These are phyloP conservation scores for Panicum miliaceum DNA, from an alignment of 176 grass and related monocot species.

Conservation along the genomic window DNA sequence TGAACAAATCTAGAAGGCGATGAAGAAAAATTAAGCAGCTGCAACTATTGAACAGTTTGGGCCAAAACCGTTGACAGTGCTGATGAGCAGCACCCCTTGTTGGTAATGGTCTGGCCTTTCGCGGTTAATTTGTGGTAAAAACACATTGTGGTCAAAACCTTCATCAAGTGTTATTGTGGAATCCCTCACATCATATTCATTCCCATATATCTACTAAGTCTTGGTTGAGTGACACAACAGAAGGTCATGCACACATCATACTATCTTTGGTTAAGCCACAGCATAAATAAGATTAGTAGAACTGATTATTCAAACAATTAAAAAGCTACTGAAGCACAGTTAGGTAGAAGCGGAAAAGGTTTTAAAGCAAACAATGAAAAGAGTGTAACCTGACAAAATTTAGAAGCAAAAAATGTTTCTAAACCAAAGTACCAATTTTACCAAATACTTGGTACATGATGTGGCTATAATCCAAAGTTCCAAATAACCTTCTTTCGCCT, in stretches of 20 bases:
- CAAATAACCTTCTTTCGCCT: not conserved
- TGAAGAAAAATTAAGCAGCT: not conserved
- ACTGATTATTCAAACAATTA: constrained; percentile 18
- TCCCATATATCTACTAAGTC: not conserved
- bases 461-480: not conserved
- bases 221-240: not conserved
- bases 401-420: not conserved
- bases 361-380: not conserved
- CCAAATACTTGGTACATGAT: not conserved
- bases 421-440: not conserved
- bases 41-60: not conserved
- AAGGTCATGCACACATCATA: not conserved
- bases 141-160: not conserved
- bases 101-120: not conserved
- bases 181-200: not conserved
- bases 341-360: not conserved
- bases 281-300: not conserved
- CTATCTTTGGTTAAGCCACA: not conserved
- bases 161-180: not conserved
- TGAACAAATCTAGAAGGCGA: not conserved
- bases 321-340: not conserved
- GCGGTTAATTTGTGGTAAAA: not conserved
- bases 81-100: constrained; percentile 6
- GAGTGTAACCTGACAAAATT: not conserved
- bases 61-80: not conserved